Conservation (phyloP, 1,139 yeast species). For the Hemisphaericaspora xylofermentans region DNA sequence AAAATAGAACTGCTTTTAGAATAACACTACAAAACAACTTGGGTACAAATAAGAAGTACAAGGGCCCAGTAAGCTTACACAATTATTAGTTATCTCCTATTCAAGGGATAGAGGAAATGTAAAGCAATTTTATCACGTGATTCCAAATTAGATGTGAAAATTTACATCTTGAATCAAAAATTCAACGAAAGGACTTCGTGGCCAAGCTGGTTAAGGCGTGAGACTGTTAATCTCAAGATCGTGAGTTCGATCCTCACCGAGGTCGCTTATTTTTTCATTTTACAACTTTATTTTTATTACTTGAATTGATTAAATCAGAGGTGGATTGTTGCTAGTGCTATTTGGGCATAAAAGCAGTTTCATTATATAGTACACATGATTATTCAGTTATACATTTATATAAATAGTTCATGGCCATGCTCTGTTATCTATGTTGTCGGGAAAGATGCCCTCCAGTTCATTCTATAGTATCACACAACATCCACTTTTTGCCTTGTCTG, state of each 20-base stretch:
- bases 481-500: conserved; percentile 26
- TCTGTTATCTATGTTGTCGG: too few relatives aligned
- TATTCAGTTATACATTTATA: not conserved
- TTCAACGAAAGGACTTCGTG: conserved; percentile 37
- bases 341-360: too few relatives aligned
- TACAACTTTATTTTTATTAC: not conserved
- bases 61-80: too few relatives aligned
- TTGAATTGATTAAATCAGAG: not conserved
- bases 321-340: too few relatives aligned
- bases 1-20: too few relatives aligned
- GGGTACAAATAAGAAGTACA: too few relatives aligned
- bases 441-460: not conserved
- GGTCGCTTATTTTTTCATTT: conserved; percentile 19
- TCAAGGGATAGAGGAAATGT: not conserved
- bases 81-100: too few relatives aligned
- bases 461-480: conserved; percentile 37
- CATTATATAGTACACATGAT: too few relatives aligned
- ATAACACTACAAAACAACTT: too few relatives aligned
- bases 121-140: not conserved
- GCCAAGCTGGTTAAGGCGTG: conserved; percentile 63
- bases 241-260: conserved; percentile 54
- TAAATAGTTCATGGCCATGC: too few relatives aligned
- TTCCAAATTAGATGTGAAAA: not conserved
- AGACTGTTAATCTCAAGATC: conserved; percentile 61
- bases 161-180: not conserved